Conservation (phyloP, 1,139 yeast genomes). For the Zygotorulaspora mrakii region DNA sequence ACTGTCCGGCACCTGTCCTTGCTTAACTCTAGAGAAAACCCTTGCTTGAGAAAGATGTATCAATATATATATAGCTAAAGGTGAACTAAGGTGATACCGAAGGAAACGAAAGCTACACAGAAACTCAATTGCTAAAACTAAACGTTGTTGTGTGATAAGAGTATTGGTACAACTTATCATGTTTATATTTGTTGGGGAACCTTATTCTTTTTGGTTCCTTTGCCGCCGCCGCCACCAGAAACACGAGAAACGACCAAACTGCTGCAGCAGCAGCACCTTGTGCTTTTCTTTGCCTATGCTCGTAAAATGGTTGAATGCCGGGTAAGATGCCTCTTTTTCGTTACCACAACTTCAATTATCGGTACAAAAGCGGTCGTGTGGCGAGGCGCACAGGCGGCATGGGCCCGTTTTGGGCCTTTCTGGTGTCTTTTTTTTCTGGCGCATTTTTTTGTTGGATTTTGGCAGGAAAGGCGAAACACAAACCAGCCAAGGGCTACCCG, state of each 20-base stretch:
- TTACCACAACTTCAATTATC: too few relatives aligned
- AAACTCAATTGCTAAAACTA: slow-evolving; percentile 1
- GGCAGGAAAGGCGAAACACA: background rate
- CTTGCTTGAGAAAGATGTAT: background rate
- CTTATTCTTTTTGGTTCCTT: slow-evolving; percentile 1
- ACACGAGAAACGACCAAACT: background rate
- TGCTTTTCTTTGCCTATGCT: too few relatives aligned
- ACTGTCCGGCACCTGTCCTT: too few relatives aligned
- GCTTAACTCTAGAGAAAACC: background rate
- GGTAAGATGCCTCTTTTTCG: slow-evolving; percentile 1
- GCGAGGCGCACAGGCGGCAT: background rate
- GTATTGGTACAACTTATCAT: background rate
- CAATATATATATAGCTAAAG: background rate
- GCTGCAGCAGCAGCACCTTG: too few relatives aligned
- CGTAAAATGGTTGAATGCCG: slow-evolving; percentile 4
- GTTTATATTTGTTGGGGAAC: slow-evolving; percentile 6
- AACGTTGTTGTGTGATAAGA: background rate
- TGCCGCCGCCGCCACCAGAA: slow-evolving; percentile 5
- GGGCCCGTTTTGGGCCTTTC: background rate
- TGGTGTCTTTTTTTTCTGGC: background rate
- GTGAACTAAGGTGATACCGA: too few relatives aligned
- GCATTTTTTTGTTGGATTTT: slow-evolving; percentile 2
- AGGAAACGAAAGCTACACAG: background rate
- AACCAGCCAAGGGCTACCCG: background rate
- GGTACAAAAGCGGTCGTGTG: background rate